Evolutionary conservation across 2,329 filamentous ascomycete species (phyloP).

Genomic region (Ophiocordyceps robertsii): DNA sequence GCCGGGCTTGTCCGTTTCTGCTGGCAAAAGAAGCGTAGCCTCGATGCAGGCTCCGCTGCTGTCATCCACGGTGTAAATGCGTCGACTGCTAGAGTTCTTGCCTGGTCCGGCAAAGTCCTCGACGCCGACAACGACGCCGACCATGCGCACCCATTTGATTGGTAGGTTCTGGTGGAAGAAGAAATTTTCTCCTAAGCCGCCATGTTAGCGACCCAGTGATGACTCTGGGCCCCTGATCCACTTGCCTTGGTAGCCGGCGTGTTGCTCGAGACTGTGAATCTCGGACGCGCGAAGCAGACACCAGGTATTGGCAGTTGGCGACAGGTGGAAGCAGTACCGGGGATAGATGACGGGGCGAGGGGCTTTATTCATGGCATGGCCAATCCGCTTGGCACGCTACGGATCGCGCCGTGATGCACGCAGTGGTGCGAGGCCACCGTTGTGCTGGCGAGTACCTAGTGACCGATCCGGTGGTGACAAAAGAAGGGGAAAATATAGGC

Average conservation of each 20-base stretch:
- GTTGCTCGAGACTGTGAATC: constrained; percentile 31
- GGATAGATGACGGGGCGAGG: constrained; percentile 34
- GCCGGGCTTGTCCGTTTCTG: not conserved
- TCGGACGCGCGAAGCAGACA: constrained; percentile 40
- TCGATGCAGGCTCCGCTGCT: constrained; percentile 48
- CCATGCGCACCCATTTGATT: constrained; percentile 60
- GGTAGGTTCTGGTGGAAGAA: constrained; percentile 63
- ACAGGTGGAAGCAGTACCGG: constrained; percentile 49
- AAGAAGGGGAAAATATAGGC: not conserved
- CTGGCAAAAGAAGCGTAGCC: constrained; percentile 8
- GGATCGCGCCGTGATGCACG: constrained; percentile 1
- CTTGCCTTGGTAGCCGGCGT: constrained; percentile 40
- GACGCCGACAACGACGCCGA: constrained; percentile 54
- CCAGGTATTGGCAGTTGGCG: constrained; percentile 47
- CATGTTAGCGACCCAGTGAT: not conserved
- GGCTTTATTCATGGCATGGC: constrained; percentile 37
- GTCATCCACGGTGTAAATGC: constrained; percentile 49
- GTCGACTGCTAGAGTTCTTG: constrained; percentile 15
- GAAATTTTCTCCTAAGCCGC: constrained; percentile 32
- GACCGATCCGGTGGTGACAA: not conserved
- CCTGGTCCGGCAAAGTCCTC: constrained; percentile 26
- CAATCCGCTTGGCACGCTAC: constrained; percentile 2
- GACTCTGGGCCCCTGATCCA: not conserved
- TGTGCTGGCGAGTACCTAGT: not conserved
- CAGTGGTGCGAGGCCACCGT: not conserved